Conservation (phyloP, 108 stramenopile genomes). For the Skeletonema costatum region DNA sequence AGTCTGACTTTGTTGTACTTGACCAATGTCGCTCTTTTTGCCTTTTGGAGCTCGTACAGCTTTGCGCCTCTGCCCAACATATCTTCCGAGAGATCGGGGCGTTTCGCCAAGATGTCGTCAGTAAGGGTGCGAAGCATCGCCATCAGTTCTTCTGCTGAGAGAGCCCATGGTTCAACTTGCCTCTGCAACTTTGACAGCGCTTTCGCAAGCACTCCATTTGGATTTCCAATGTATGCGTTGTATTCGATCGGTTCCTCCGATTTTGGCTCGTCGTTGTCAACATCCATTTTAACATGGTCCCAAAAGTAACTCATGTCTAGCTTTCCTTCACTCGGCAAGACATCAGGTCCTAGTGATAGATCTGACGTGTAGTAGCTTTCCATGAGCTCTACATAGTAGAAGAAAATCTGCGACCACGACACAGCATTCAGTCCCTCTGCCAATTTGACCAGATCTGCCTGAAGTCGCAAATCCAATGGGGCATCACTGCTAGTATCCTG, state of each 20-base stretch:
- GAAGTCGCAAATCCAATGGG: constrained; percentile 46
- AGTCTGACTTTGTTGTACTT: constrained; percentile 64
- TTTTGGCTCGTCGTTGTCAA: constrained; percentile 29
- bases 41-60: constrained; percentile 65
- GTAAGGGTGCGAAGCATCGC: constrained; percentile 65
- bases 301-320: constrained; percentile 69
- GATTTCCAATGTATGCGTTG: constrained; percentile 54
- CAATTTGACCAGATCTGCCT: constrained; percentile 51
- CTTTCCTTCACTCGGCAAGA: constrained; percentile 45
- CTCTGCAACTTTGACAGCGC: constrained; percentile 55
- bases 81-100: constrained; percentile 52
- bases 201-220: constrained; percentile 32
- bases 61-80: constrained; percentile 61
- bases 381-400: constrained; percentile 82
- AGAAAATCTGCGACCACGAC: constrained; percentile 76
- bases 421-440: constrained; percentile 58
- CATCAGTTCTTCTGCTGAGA: constrained; percentile 79
- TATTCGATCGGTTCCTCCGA: constrained; percentile 43
- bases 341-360: constrained; percentile 52
- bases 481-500: constrained; percentile 20
- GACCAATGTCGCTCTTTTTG: constrained; percentile 65
- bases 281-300: constrained; percentile 15
- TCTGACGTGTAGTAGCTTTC: constrained; percentile 72
- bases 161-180: constrained; percentile 71
- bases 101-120: constrained; percentile 76